Base-by-base conservation (phyloP, 768 basidiomycete species). In the Dictyophora rubrovolvata region DNA sequence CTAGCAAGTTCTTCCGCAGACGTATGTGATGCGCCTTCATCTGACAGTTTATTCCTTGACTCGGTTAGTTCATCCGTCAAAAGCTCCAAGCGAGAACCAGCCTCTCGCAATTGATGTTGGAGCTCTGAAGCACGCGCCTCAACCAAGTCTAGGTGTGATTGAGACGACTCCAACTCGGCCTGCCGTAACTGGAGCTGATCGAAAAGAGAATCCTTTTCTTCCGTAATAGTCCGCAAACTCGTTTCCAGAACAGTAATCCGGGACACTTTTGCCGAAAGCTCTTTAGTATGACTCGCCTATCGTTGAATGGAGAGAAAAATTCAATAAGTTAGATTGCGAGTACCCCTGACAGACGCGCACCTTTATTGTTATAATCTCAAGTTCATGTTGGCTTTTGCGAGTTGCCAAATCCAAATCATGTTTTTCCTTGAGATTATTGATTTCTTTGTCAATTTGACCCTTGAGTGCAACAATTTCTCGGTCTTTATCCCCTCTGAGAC, bases 161-260 rank as follows among this genome's bases (percentile, higher is more conserved):
- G 84, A 5, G 85, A 82, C 1, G 89, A 87, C 71, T 99, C 96
- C 11, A 88, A 70, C 66, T 97, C 94, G 16, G 89, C 93, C 69
- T 95, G 92, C 33, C 89, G 85, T 51, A 87, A 66, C 70, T 98
- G 93, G 3, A 93, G 76, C 61, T 87, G 83, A 63, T 94, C 89
- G 68, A 97, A 98, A 62, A 92, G 79, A 11, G 74, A 69, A 63
- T 84, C 85, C 66, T 93, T 94, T 67, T 93, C 89, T 23, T 75
- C 71, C 14, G 82, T 80, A 8, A 93, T 76, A 33, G 77, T 82
- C 62, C 80, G 78, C n/a, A 91, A 74, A 1, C 84, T 84, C 37
- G 74, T 73, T 65, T 94, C 89, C 34, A 98, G 78, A 9, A 81
- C 74, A 7, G 78, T 71, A 53, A 96, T 84, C 49, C 83, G 84